Evolutionary conservation across 164 flowering plant species (phyloP).

Genomic region (Nymphaea thermarum): DNA sequence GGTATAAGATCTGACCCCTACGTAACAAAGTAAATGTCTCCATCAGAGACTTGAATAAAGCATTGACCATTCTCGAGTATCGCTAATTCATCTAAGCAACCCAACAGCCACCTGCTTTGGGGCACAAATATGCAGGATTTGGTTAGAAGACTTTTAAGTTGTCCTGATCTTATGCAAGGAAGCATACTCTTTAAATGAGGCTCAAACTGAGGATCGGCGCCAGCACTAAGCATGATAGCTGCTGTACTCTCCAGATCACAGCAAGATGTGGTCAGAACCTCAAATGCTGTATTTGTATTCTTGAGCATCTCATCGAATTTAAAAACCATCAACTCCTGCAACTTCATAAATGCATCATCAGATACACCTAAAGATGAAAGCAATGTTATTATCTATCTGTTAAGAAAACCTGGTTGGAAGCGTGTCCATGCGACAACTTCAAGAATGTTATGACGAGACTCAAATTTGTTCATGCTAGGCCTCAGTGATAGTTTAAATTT

Average conservation of each 20-base stretch:
- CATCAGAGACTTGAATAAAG: constrained; percentile 86
- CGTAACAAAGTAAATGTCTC: constrained; percentile 83
- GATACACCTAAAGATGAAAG: constrained; percentile 62
- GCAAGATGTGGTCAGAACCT: constrained; percentile 69
- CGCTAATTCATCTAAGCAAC: constrained; percentile 74
- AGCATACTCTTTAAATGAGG: constrained; percentile 82
- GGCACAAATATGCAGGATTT: constrained; percentile 88
- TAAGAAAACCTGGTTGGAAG: constrained; percentile 90
- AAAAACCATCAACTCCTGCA: constrained; percentile 70
- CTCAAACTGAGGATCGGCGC: constrained; percentile 67
- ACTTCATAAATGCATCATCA: constrained; percentile 53
- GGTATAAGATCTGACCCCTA: constrained; percentile 86
- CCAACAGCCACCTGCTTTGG: constrained; percentile 85
- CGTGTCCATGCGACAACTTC: constrained; percentile 90
- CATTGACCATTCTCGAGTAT: constrained; percentile 89
- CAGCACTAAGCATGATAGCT: constrained; percentile 87
- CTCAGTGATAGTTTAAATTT: constrained; percentile 48
- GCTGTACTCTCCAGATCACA: constrained; percentile 70
- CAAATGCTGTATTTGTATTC: constrained; percentile 66
- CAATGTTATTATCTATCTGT: constrained; percentile 73
- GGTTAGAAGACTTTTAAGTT: constrained; percentile 61
- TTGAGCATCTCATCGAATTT: constrained; percentile 49
- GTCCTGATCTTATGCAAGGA: constrained; percentile 64
- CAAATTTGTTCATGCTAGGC: constrained; percentile 81
- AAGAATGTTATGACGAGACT: constrained; percentile 47